These are phyloP conservation scores for Spinacia oleracea DNA, from an alignment of 179 eudicot genomes.

Conservation along the genomic window DNA sequence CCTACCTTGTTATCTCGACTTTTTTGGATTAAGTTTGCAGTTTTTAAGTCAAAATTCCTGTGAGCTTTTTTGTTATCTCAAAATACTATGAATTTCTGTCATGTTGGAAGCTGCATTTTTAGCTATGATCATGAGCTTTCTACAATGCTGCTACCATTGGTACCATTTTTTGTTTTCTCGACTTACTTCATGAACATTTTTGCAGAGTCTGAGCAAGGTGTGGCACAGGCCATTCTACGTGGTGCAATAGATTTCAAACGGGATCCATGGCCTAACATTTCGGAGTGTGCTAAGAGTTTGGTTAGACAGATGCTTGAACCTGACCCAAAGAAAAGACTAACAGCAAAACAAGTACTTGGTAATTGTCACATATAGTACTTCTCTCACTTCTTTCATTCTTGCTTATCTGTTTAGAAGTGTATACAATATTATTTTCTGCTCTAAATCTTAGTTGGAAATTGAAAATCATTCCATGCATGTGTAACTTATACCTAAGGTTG, in stretches of 20 bases:
- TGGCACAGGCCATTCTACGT: conserved; percentile 91
- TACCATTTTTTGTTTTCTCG: too few species aligned
- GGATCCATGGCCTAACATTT: conserved; percentile 94
- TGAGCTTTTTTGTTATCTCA: neutral
- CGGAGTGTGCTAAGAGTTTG: conserved; percentile 84
- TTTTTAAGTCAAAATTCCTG: neutral
- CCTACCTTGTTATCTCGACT: neutral
- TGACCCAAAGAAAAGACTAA: conserved; percentile 77
- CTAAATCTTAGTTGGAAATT: neutral
- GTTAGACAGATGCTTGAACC: conserved; percentile 91
- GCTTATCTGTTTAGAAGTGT: neutral
- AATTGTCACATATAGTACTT: conserved; percentile 20
- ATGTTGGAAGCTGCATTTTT: conserved; percentile 2
- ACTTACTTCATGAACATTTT: conserved; percentile 10
- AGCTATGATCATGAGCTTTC: neutral
- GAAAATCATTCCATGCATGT: neutral
- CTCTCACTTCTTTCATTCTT: conserved; percentile 5
- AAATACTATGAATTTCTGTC: neutral
- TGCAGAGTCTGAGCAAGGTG: conserved; percentile 96
- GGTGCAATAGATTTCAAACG: conserved; percentile 82
- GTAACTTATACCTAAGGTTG: neutral
- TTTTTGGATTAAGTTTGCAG: neutral
- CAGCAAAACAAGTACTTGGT: conserved; percentile 96
- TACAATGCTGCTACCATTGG: neutral
- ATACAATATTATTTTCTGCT: neutral